Evolutionary conservation across 495 filamentous ascomycete genomes (phyloP), one percentile per base, ranked within the genome.

Genomic region (Talaromyces trachyspermus): DNA sequence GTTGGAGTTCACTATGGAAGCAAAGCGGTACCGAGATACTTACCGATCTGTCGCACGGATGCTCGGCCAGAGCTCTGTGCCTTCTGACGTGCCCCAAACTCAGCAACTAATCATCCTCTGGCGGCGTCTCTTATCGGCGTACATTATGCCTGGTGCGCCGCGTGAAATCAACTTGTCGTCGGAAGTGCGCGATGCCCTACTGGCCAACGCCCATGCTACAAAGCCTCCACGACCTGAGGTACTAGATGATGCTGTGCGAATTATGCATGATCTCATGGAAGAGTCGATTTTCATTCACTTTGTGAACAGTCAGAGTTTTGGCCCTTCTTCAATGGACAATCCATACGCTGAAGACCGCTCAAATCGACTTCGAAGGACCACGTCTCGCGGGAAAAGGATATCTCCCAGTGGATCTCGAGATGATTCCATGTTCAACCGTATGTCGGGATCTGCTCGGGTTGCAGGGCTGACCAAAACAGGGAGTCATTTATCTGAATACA

Each of bases 1-100:
- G 5, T 68, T 99, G 37, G 94, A 99, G 58, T 99, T 99, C 68
- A 95, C 92, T 35, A 78, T 96, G 77, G 92, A 96, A 61, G 87
- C 92, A 40, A 82, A 85, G 43, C 82, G 89, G n/a, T 99, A 99
- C 65, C 75, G 78, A 39, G 78, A 87, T 46, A 80, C 85, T 46
- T 89, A 90, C 59, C 60, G 73, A 24, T 69, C 78, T 11, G 66
- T 85, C 51, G 52, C 76, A 49, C 57, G 54, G 41, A 65, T 71
- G 37, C 59, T 72, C 11, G 65, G 60, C 7, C 59, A 69, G 18
- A 65, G 52, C 22, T 63, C 68, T 3, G 57, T 74, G 40, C 59
- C 61, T 19, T 58, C 71, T 0, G 70, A 79, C 5, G 66, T 61
- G 17, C 75, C 85, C 24, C 79, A 84, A 46, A 74, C 65, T 45